Evolutionary conservation across 306 rosid species (phyloP), one percentile per base, ranked within the genome.

Genomic region (Sphenostylis stenocarpa): DNA sequence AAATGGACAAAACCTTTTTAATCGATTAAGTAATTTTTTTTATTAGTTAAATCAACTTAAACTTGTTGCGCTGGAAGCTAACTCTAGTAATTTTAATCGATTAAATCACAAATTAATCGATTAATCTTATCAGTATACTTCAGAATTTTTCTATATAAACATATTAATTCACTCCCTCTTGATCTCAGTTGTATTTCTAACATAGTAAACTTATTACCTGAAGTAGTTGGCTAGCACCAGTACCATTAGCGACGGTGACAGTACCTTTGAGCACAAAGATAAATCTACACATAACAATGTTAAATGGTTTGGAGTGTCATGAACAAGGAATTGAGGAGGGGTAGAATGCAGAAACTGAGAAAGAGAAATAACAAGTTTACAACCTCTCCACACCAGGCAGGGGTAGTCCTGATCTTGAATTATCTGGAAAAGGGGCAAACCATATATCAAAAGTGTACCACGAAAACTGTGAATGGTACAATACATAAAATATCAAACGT

Each of bases 251-350:
- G 64, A 95, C 87, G 17, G 77, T 84, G 76, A 90, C 82, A 60
- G 80, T 80, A 79, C 99, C 99, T 63, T 89, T 86, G 75, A 95
- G 86, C 80, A 95, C 97, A 89, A 95, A 95, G 83, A 95, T 69
- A 61, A 95, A 89, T 83, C 99, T 95, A 80, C 72, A 86, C 44
- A 65, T 2, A 83, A 70, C 24, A 81, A 80, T 33, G 60, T 21
- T 49, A 57, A 56, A 56, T 71, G 74, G 63, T 43, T 26, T 47
- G 38, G 29, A 64, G 63, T 31, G 19, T 43, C 70, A 71, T 49
- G n/a, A 57, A 71, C 72, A 26, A 47, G 60, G 23, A 62, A 41
- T 39, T 12, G 23, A 13, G 38, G 58, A 47, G 29, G 33, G 60
- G 24, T 60, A 58, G 58, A 71, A 36, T 70, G 55, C 38, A 67